phyloP scores from a whole-genome alignment of 345 rosid genomes.

The Alliaria petiolata region DNA sequence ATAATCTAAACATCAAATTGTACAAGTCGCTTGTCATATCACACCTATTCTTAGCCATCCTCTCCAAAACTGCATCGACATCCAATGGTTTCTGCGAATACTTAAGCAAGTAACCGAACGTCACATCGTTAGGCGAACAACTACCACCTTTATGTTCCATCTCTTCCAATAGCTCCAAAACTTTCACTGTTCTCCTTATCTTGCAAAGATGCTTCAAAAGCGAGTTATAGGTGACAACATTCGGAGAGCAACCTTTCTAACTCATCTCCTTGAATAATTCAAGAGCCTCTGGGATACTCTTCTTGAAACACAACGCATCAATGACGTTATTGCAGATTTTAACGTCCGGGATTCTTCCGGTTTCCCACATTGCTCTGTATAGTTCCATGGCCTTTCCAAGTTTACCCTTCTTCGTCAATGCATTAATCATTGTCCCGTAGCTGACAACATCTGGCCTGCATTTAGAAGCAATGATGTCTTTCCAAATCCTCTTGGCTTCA shows the following conservation, averaged over 20 bases:
- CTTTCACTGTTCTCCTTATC: constrained; percentile 64
- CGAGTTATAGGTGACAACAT: constrained; percentile 70
- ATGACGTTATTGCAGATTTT: constrained; percentile 73
- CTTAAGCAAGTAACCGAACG: constrained; percentile 71
- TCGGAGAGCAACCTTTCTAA: constrained; percentile 47
- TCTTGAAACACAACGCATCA: constrained; percentile 88
- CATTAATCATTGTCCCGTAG: constrained; percentile 63
- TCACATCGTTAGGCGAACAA: constrained; percentile 55
- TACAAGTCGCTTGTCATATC: constrained; percentile 48
- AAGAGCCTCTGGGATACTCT: constrained; percentile 71
- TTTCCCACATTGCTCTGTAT: constrained; percentile 65
- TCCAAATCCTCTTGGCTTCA: constrained; percentile 91
- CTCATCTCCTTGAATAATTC: constrained; percentile 48
- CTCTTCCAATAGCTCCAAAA: constrained; percentile 53
- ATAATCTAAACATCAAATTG: constrained; percentile 61
- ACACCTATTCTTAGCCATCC: constrained; percentile 56
- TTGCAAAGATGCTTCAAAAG: constrained; percentile 71
- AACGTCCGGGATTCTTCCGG: constrained; percentile 51
- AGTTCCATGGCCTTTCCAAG: constrained; percentile 67
- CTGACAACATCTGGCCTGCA: constrained; percentile 58
- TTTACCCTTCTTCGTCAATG: constrained; percentile 78
- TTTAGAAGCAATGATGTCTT: constrained; percentile 54
- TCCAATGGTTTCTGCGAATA: constrained; percentile 46
- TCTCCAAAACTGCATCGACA: constrained; percentile 48
- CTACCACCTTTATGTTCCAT: constrained; percentile 52